Percentiles rank a stretch among this genome's conserved stretches.
phyloP scores from a whole-genome alignment of 495 filamentous ascomycete species.

The Podospora pseudocomata region DNA sequence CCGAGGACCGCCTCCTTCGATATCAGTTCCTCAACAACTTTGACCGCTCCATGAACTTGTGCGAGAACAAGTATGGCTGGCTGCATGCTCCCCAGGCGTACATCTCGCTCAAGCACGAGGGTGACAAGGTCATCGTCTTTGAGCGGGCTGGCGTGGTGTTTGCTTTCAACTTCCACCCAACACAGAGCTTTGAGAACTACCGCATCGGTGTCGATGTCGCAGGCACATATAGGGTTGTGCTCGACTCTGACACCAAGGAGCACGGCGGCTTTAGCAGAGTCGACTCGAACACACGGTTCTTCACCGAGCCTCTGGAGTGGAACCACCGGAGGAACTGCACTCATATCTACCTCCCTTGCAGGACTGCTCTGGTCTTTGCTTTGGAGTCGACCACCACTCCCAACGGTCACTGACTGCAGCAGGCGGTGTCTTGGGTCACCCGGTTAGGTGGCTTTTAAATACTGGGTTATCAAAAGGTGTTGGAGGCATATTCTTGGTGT shows the following conservation, averaged over 20 bases:
- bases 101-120: slow-evolving; percentile 89
- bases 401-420: background rate
- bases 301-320: slow-evolving; percentile 85
- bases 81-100: slow-evolving; percentile 82
- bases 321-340: slow-evolving; percentile 84
- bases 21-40: slow-evolving; percentile 95
- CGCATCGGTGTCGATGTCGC: slow-evolving; percentile 78
- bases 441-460: background rate
- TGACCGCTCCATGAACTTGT: slow-evolving; percentile 83
- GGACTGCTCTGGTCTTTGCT: slow-evolving; percentile 66
- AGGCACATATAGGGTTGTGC: slow-evolving; percentile 83
- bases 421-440: background rate
- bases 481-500: background rate
- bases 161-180: slow-evolving; percentile 94
- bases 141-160: slow-evolving; percentile 87
- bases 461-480: background rate
- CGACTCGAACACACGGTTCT: slow-evolving; percentile 74
- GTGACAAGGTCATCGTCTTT: slow-evolving; percentile 93
- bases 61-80: slow-evolving; percentile 90
- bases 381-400: slow-evolving; percentile 31
- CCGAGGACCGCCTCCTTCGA: slow-evolving; percentile 78
- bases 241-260: slow-evolving; percentile 73
- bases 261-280: slow-evolving; percentile 80
- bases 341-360: slow-evolving; percentile 84
- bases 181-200: slow-evolving; percentile 87